Conservation (phyloP, 2,329 filamentous ascomycete species). For the Exophiala spinifera region DNA sequence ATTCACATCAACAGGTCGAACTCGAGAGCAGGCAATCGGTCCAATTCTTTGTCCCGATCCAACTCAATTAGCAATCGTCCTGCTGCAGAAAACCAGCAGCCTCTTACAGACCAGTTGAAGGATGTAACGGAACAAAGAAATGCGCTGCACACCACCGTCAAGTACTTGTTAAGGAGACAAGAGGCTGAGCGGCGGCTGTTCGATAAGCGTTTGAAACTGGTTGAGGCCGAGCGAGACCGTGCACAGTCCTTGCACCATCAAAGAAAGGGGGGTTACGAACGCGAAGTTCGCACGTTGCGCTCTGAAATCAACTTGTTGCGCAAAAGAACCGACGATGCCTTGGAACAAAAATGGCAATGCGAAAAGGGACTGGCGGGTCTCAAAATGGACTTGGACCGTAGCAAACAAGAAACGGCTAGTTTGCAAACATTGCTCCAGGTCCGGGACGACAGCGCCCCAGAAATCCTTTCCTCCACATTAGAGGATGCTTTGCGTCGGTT, state of each 20-base stretch:
- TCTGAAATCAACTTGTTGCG: slow-evolving; percentile 82
- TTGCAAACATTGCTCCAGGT: slow-evolving; percentile 74
- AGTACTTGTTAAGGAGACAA: slow-evolving; percentile 79
- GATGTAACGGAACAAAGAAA: slow-evolving; percentile 93
- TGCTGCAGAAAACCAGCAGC: slow-evolving; percentile 60
- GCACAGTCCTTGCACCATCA: slow-evolving; percentile 59
- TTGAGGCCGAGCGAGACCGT: slow-evolving; percentile 75
- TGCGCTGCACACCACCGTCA: slow-evolving; percentile 82
- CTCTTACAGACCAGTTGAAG: slow-evolving; percentile 75
- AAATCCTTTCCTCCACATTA: slow-evolving; percentile 60
- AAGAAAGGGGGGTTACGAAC: slow-evolving; percentile 74
- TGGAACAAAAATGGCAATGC: slow-evolving; percentile 94
- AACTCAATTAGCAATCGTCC: slow-evolving; percentile 51
- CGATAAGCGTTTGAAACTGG: slow-evolving; percentile 70
- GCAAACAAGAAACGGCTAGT: slow-evolving; percentile 87
- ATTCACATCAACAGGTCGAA: slow-evolving; percentile 58
- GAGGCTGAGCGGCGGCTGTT: slow-evolving; percentile 81
- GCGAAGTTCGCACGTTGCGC: slow-evolving; percentile 74
- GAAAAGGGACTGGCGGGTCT: slow-evolving; percentile 84
- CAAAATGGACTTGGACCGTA: slow-evolving; percentile 95
- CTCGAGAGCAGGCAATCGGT: slow-evolving; percentile 58
- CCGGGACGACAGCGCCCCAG: slow-evolving; percentile 74
- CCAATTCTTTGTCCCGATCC: slow-evolving; percentile 58
- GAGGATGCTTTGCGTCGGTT: slow-evolving; percentile 72
- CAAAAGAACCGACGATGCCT: slow-evolving; percentile 83